Evolutionary conservation across 2,329 filamentous ascomycete genomes (phyloP), one percentile per base, ranked within the genome.

Genomic region (Neocatenulostroma microsporum): DNA sequence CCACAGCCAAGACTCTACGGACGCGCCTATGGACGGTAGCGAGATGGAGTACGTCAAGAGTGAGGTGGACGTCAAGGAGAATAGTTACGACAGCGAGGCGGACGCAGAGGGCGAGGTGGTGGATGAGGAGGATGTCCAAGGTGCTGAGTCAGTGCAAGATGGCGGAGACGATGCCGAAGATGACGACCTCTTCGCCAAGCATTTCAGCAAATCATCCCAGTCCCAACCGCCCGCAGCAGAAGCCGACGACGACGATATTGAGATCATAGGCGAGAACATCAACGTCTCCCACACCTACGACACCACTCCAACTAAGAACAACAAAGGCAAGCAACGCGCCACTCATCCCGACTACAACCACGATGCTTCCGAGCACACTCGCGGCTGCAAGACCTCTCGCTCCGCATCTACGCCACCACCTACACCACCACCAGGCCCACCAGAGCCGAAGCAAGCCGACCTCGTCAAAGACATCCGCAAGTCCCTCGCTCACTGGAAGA

Each of bases 401-500:
- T 20, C 11, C 7, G 21, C 34, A n/a, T 39, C 40, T 23, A 43
- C 40, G 9, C 49, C 45, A 25, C 35, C 44, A 11, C 37, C 39
- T 13, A 25, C 42, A n/a, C 36, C 36, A 17, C 30, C 36, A 3
- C 11, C 44, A 17, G 18, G 30, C 3, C 23, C 30, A 31, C 17
- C 29, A 28, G 12, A 34, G 30, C 25, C 39, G 20, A 19, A 21
- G 6, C 23, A 26, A 18, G 3, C 34, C 23, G 35, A 40, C 19
- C 26, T 21, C n/a, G 26, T 25, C 31, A 42, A 44, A 29, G 46
- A 55, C 37, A 29, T 49, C 31, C 43, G 40, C 27, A 19, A 18
- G 14, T 7, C 25, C 27, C 43, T 51, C 33, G 20, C 30, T 13
- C 14, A 25, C n/a, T 39, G 51, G 43, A 44, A 44, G 18, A 35